phyloP scores from a whole-genome alignment of 2,329 filamentous ascomycete species.

The Venturia pyrina region DNA sequence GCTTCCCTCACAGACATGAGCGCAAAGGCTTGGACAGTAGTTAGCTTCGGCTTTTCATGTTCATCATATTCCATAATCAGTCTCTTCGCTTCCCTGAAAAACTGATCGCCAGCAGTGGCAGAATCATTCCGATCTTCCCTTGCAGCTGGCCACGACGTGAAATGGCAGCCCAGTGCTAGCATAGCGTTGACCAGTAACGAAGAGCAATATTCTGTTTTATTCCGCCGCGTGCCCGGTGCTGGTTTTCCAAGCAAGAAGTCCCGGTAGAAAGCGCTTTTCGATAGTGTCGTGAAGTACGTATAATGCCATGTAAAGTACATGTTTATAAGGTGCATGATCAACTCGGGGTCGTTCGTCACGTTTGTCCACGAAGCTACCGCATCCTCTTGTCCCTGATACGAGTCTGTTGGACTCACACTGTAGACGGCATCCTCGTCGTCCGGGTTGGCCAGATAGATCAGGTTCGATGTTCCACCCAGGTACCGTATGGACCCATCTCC shows the following conservation, averaged over 20 bases:
- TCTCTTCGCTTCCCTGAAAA: conserved; percentile 87
- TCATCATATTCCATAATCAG: conserved; percentile 86
- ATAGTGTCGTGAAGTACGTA: conserved; percentile 85
- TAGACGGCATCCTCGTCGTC: conserved; percentile 21
- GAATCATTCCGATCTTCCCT: conserved; percentile 63
- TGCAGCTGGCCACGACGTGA: conserved; percentile 66
- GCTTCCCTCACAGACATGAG: conserved; percentile 96
- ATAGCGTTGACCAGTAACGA: conserved; percentile 87
- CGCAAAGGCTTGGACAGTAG: conserved; percentile 86
- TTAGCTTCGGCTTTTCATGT: conserved; percentile 77
- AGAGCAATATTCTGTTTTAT: conserved; percentile 67
- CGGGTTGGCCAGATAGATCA: conserved; percentile 52
- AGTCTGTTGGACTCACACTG: conserved; percentile 18
- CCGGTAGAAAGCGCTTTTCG: conserved; percentile 74
- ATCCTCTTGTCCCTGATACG: conserved; percentile 44
- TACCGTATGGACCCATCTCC: conserved; percentile 84
- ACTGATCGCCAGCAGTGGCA: conserved; percentile 86
- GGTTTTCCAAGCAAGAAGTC: conserved; percentile 66
- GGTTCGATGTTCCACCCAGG: conserved; percentile 86
- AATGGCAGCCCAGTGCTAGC: conserved; percentile 86
- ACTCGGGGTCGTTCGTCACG: conserved; percentile 67
- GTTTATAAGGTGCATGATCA: conserved; percentile 80
- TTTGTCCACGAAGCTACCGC: conserved; percentile 78
- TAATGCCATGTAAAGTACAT: conserved; percentile 99
- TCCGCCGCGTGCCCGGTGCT: conserved; percentile 33